Evolutionary conservation across 495 filamentous ascomycete species (phyloP), one percentile per base, ranked within the genome.

Genomic region (Astrothelium subdiscretum): DNA sequence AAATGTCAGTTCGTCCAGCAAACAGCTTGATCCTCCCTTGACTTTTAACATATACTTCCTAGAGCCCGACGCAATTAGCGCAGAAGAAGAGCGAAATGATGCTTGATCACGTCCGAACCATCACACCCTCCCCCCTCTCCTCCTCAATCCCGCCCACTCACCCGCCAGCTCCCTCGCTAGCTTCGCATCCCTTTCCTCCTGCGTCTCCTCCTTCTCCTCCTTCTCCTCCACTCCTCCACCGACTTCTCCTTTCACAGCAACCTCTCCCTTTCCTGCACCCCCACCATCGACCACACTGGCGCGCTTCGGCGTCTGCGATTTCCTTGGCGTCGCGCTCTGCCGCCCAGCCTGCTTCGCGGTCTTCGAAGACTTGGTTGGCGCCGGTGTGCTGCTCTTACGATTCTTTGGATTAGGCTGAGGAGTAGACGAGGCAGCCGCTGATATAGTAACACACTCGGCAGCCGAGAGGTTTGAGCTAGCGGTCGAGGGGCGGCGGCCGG

Each of bases 111-210:
- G 3, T 13, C 32, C 13, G 42, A 6, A 4, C 1, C 27, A 4
- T 38, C 26, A 32, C 20, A 32, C 20, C 44, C 57, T 35, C 64
- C 66, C 69, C 62, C 70, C 68, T 60, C 81, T 75, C 67, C 79
- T 77, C 60, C 84, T 74, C 62, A 87, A 70, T 10, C 83, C 80
- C 63, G 81, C 80, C 57, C 85, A 83, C 62, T 82, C 76, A 65
- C 81, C 81, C 68, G 83, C 81, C 51, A 87, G 65, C 70, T 81
- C 76, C 63, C 78, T 77, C 61, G 84, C 84, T 27, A 86, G 65
- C 43, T 75, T 78, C 62, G 83, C 61, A 65, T 80, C 84, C 66
- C 80, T 77, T 26, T 83, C 81, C 38, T 78, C 73, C 31, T 75
- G 75, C 18, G 67, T 71, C 59, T 77, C 75, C 44, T 59, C 43